These are phyloP conservation scores for Sporisorium scitamineum DNA, from an alignment of 1,284 basidiomycete species.

Conservation along the genomic window DNA sequence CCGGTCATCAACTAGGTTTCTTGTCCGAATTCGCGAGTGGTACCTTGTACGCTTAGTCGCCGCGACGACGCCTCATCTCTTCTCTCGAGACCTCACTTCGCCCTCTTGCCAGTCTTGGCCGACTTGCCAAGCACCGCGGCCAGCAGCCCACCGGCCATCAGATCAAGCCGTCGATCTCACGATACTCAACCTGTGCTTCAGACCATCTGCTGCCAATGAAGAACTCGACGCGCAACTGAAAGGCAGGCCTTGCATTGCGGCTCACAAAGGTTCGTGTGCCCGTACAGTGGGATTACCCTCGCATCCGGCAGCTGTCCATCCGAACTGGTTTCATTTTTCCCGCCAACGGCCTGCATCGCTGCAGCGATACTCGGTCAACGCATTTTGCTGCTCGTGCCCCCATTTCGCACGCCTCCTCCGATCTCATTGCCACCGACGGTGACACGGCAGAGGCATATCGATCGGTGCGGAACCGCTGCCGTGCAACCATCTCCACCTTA, in stretches of 20 bases:
- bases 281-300: background rate
- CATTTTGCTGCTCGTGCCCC: background rate
- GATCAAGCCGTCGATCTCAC: conserved; percentile 10
- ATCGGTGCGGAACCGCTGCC: background rate
- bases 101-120: background rate
- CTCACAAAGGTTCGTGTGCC: conserved; percentile 1
- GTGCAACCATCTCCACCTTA: background rate
- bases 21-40: background rate
- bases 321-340: background rate
- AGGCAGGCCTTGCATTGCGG: conserved; percentile 9
- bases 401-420: background rate
- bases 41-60: background rate
- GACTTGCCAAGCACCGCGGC: background rate
- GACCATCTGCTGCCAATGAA: conserved; percentile 22
- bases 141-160: background rate
- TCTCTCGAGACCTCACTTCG: background rate
- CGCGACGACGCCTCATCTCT: background rate
- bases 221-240: conserved; percentile 10
- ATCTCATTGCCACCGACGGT: background rate
- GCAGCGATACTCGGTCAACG: background rate
- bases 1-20: background rate
- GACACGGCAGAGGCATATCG: background rate
- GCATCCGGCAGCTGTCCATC: background rate
- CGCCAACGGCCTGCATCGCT: background rate
- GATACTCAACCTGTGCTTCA: conserved; percentile 15